A percentile compares a stretch with the other conserved stretches of the same genome.
These are phyloP conservation scores for Rachicladosporium sp. DNA, from an alignment of 2,329 filamentous ascomycete genomes.

Conservation along the genomic window DNA sequence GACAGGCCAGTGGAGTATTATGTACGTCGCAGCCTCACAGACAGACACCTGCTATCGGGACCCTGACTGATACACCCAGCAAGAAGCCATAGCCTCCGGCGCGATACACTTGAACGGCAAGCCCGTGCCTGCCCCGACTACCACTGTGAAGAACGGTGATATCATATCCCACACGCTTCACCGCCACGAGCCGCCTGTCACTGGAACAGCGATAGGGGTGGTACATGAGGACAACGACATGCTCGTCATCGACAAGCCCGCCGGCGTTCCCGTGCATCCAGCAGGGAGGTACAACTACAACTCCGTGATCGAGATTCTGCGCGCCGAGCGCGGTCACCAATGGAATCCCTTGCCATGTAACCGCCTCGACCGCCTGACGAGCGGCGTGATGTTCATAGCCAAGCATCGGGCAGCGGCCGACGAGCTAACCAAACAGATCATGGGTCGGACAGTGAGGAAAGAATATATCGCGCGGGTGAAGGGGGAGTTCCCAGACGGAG, in stretches of 20 bases:
- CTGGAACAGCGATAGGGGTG: constrained; percentile 62
- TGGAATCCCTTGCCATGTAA: constrained; percentile 68
- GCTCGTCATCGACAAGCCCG: constrained; percentile 94
- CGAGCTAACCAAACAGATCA: constrained; percentile 62
- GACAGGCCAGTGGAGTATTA: constrained; percentile 83
- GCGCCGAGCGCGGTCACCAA: constrained; percentile 51
- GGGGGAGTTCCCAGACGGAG: constrained; percentile 81
- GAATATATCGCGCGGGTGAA: constrained; percentile 90
- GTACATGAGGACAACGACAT: constrained; percentile 88
- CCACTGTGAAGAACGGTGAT: constrained; percentile 76
- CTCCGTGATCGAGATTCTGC: constrained; percentile 86
- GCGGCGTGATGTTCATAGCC: constrained; percentile 94
- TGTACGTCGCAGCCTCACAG: too few relatives aligned
- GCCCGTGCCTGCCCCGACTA: constrained; percentile 48
- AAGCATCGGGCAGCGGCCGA: constrained; percentile 76
- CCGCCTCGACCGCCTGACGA: constrained; percentile 83
- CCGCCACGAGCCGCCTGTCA: constrained; percentile 89
- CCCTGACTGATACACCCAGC: constrained; percentile 30
- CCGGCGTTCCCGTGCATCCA: constrained; percentile 87
- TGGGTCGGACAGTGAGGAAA: constrained; percentile 72
- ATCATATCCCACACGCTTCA: constrained; percentile 87
- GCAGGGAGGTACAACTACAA: constrained; percentile 95
- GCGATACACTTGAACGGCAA: constrained; percentile 71
- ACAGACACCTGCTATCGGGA: too few relatives aligned
- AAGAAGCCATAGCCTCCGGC: constrained; percentile 66